Evolutionary conservation across 1,139 yeast genomes (phyloP), one percentile per base, ranked within the genome.

Genomic region (Magnusiomyces clavatus): DNA sequence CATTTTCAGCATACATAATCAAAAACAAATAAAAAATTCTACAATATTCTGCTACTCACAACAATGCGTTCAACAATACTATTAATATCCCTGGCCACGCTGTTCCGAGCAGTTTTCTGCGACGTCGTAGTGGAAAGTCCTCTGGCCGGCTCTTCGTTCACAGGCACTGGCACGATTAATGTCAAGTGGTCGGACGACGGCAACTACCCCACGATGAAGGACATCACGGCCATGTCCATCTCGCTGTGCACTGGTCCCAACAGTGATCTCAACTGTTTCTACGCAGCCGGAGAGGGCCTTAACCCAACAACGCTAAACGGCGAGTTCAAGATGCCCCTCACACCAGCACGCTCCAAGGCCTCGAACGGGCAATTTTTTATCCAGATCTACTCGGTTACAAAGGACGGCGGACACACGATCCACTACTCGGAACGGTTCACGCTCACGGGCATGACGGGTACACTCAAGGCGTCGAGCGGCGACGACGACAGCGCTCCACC

Each of bases 401-500:
- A 70, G 54, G 51, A 61, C 1, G 67, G 65, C n/a, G 83, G 82
- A 14, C 68, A 68, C 60, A 74, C 90, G n/a, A 82, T 80, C 59
- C 86, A 83, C 62, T 89, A 89, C 67, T 68, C 94, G 1, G 74
- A 77, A 39, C 74, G 95, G 62, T 85, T 89, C 69, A 58, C 67
- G 44, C 72, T 89, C 57, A 67, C 74, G 0, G 89, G 83, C 13
- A 86, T 89, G 95, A 66, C 78, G 0, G 96, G 96, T 39, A 55
- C 81, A 1, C 46, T 61, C 35, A 58, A 58, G 17, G 73, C 77
- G 6, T 68, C 73, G 43, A 73, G 71, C 16, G 68, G 72, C 2
- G 71, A 74, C 14, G 64, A 67, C 11, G 57, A 74, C 0, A 61
- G 66, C 12, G 73, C 80, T 2, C 84, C 86, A 10, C 59, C 19